Conservation (phyloP, 768 basidiomycete genomes). For the Serendipita vermifera region DNA sequence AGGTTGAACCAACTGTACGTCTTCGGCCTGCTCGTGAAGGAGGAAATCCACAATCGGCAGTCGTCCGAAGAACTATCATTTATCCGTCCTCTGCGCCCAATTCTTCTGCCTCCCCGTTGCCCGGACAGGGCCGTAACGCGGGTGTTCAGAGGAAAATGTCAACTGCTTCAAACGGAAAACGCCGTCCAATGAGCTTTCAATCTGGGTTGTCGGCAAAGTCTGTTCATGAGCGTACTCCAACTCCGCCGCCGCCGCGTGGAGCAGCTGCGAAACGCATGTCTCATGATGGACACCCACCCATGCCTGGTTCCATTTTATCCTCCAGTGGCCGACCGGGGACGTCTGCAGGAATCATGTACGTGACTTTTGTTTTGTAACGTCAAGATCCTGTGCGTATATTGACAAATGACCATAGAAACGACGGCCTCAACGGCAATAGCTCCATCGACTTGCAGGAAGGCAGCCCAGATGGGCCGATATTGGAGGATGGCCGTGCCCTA, state of each 20-base stretch:
- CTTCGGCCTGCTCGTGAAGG: slow-evolving; percentile 7
- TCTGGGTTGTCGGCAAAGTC: slow-evolving; percentile 45
- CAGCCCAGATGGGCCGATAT: slow-evolving; percentile 50
- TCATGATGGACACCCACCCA: slow-evolving; percentile 13
- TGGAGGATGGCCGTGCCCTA: slow-evolving; percentile 48
- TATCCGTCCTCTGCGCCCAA: slow-evolving; percentile 43
- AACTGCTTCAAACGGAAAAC: slow-evolving; percentile 31
- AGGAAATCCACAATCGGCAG: background rate
- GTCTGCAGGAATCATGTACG: slow-evolving; percentile 8
- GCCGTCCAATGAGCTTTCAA: slow-evolving; percentile 13
- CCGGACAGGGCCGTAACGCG: slow-evolving; percentile 18
- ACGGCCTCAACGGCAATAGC: background rate
- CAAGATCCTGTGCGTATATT: background rate
- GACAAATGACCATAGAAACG: background rate
- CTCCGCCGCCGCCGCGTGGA: slow-evolving; percentile 65
- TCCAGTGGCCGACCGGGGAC: slow-evolving; percentile 2
- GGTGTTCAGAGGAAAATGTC: slow-evolving; percentile 37
- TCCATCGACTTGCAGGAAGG: slow-evolving; percentile 26
- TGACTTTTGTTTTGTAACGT: background rate
- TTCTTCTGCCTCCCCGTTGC: slow-evolving; percentile 41
- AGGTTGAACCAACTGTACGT: background rate
- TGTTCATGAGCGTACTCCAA: slow-evolving; percentile 68
- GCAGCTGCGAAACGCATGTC: slow-evolving; percentile 24
- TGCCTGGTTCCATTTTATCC: slow-evolving; percentile 1
- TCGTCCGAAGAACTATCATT: slow-evolving; percentile 70